phyloP scores from a whole-genome alignment of 192 early-diverging fungal genomes.

The Backusella sp. region DNA sequence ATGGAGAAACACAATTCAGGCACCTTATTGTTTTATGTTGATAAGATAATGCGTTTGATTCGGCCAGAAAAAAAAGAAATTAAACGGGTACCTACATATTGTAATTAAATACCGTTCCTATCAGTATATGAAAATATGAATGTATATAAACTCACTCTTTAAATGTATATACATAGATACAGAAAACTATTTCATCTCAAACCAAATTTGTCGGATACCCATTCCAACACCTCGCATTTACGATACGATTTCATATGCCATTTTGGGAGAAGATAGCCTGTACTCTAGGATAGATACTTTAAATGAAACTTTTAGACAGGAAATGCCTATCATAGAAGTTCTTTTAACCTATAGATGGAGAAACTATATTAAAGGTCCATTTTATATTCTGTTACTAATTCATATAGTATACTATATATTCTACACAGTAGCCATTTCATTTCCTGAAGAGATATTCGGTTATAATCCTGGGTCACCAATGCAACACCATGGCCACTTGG shows the following conservation, averaged over 20 bases:
- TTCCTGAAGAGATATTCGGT: not conserved
- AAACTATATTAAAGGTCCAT: not conserved
- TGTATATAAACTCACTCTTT: not conserved
- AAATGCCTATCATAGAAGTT: slow-evolving; percentile 5
- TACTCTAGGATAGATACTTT: not conserved
- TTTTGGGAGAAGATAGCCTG: not conserved
- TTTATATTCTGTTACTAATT: not conserved
- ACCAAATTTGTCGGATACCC: not conserved
- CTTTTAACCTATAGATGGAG: slow-evolving; percentile 11
- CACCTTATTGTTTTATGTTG: too few relatives aligned
- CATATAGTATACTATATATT: not conserved
- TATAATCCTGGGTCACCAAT: not conserved
- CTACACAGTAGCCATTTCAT: not conserved
- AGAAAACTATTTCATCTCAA: not conserved
- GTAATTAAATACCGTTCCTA: too few relatives aligned
- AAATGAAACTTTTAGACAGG: not conserved
- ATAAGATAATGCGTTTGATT: not conserved
- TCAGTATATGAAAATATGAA: not conserved
- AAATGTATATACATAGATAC: not conserved
- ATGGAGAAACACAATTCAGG: not conserved
- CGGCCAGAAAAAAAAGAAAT: too few relatives aligned
- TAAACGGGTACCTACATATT: not conserved
- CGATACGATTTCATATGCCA: not conserved
- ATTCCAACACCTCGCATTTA: not conserved
- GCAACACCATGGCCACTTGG: not conserved